These are phyloP conservation scores for Cyberlindnera mrakii DNA, from an alignment of 805 yeast genomes.

Conservation along the genomic window DNA sequence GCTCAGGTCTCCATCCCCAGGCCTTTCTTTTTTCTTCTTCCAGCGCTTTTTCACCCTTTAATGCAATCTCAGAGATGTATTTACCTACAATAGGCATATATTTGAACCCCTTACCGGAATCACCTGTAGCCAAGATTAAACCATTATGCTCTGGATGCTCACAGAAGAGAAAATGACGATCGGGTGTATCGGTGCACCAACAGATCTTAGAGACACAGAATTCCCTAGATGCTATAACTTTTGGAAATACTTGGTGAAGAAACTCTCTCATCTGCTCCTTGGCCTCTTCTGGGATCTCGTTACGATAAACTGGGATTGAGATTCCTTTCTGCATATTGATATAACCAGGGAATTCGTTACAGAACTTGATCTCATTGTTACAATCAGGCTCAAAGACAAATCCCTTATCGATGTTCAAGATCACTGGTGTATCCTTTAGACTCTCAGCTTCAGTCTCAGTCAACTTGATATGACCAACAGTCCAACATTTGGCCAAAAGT, in stretches of 20 bases:
- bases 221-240: slow-evolving; percentile 22
- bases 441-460: slow-evolving; percentile 27
- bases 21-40: slow-evolving; percentile 20
- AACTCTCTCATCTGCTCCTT: slow-evolving; percentile 27
- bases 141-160: slow-evolving; percentile 25
- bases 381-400: slow-evolving; percentile 37
- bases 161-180: slow-evolving; percentile 27
- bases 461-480: slow-evolving; percentile 35
- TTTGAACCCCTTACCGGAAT: slow-evolving; percentile 33
- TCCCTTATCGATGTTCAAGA: slow-evolving; percentile 32
- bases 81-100: slow-evolving; percentile 31
- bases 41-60: slow-evolving; percentile 25
- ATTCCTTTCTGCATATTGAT: slow-evolving; percentile 20
- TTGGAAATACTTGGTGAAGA: slow-evolving; percentile 28
- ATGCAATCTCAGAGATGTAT: slow-evolving; percentile 26
- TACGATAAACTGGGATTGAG: slow-evolving; percentile 27
- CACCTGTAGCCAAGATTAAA: slow-evolving; percentile 30
- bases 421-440: slow-evolving; percentile 30
- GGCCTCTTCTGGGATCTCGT: slow-evolving; percentile 29
- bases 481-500: slow-evolving; percentile 34
- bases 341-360: slow-evolving; percentile 36
- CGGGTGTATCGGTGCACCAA: slow-evolving; percentile 34
- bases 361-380: slow-evolving; percentile 30
- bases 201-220: slow-evolving; percentile 28
- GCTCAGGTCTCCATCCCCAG: slow-evolving; percentile 34